Evolutionary conservation across 2,329 filamentous ascomycete species (phyloP).

Genomic region (Phoma herbarum): DNA sequence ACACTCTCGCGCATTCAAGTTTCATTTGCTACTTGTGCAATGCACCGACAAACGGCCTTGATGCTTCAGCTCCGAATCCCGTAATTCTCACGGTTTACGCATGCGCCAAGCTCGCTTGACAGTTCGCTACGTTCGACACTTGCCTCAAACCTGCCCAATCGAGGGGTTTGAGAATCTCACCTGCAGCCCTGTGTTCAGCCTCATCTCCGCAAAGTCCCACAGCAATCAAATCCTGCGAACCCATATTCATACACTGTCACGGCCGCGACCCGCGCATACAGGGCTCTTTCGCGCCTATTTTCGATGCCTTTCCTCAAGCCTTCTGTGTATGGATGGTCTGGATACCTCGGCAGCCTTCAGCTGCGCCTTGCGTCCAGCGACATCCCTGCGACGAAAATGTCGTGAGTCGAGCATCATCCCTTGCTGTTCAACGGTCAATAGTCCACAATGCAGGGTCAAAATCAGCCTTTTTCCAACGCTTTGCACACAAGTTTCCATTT

Average conservation of each 20-base stretch:
- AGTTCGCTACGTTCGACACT: conserved; percentile 3
- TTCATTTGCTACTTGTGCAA: background rate
- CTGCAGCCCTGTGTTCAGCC: conserved; percentile 6
- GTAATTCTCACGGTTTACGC: background rate
- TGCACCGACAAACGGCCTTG: background rate
- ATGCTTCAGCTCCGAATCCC: no score
- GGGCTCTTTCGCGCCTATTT: background rate
- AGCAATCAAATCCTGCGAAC: background rate
- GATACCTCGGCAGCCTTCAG: background rate
- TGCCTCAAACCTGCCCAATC: background rate
- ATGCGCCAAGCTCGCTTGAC: conserved; percentile 17
- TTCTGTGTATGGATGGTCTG: background rate
- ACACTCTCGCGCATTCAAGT: no score
- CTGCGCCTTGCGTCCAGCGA: background rate
- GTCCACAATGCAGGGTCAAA: background rate
- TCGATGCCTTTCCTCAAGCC: background rate
- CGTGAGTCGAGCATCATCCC: background rate
- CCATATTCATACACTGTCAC: background rate
- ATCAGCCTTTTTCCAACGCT: conserved; percentile 1
- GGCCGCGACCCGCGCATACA: background rate
- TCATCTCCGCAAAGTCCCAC: background rate
- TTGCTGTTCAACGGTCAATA: background rate
- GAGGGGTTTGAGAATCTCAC: background rate
- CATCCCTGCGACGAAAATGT: background rate
- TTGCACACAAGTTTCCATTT: background rate